Evolutionary conservation across 306 rosid genomes (phyloP).

Genomic region (Lathyrus tuberosus): DNA sequence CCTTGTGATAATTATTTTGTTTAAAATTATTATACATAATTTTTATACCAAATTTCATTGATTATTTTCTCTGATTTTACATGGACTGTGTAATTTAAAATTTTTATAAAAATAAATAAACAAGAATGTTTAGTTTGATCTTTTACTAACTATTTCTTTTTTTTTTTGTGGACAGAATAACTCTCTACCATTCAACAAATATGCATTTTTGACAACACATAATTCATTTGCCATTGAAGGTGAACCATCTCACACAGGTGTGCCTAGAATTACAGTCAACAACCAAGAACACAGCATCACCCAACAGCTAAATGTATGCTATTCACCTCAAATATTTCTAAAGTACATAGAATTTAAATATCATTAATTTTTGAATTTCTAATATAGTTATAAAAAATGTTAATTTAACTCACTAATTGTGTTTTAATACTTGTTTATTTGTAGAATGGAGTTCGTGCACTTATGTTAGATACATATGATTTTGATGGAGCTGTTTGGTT

Average conservation of each 20-base stretch:
- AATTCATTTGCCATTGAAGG: constrained; percentile 77
- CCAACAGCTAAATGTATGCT: constrained; percentile 73
- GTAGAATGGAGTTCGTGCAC: constrained; percentile 79
- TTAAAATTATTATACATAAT: too few species aligned
- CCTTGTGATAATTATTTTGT: too few species aligned
- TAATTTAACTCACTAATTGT: not conserved
- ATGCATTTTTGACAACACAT: constrained; percentile 89
- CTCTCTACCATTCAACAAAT: constrained; percentile 90
- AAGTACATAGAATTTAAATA: not conserved
- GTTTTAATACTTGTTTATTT: constrained; percentile 31
- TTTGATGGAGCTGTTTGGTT: constrained; percentile 79
- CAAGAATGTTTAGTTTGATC: not conserved
- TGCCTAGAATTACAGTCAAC: constrained; percentile 61
- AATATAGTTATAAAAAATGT: not conserved
- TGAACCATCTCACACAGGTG: constrained; percentile 65
- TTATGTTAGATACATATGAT: constrained; percentile 89
- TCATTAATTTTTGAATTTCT: not conserved
- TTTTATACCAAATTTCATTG: too few species aligned
- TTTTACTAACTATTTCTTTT: not conserved
- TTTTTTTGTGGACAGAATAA: constrained; percentile 50
- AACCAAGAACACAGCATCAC: constrained; percentile 81
- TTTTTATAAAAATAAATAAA: not conserved
- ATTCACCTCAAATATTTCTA: not conserved
- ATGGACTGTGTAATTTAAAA: too few species aligned
- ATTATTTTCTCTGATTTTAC: too few species aligned